phyloP scores from a whole-genome alignment of 2,329 filamentous ascomycete genomes.

The Penicillium occitanis region DNA sequence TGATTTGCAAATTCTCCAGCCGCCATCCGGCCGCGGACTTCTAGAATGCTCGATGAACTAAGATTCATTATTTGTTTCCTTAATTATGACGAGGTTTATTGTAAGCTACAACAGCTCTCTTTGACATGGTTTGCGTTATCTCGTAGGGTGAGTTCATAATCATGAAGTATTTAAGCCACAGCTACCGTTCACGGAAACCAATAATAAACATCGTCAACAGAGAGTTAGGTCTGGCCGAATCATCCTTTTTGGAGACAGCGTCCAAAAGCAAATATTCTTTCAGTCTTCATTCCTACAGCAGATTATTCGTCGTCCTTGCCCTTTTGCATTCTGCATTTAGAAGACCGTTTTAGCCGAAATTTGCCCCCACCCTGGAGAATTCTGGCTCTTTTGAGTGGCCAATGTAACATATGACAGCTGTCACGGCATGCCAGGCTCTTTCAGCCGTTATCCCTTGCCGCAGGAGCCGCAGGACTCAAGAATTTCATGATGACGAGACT shows the following conservation, averaged over 20 bases:
- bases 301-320: neutral
- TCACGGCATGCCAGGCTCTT: no score
- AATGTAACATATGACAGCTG: no score
- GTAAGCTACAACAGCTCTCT: neutral
- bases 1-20: neutral
- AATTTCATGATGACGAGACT: no score
- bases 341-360: no score
- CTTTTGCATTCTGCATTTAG: no score
- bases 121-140: neutral
- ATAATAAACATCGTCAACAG: neutral
- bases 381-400: no score
- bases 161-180: neutral
- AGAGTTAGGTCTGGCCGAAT: neutral
- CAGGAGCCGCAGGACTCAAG: no score
- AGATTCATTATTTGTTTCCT: neutral
- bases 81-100: neutral
- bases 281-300: neutral
- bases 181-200: neutral
- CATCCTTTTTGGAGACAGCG: neutral
- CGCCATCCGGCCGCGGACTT: neutral
- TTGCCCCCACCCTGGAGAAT: no score
- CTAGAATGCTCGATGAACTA: neutral
- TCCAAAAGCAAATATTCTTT: neutral
- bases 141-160: neutral
- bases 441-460: no score